Base-by-base conservation (phyloP, 2,329 filamentous ascomycete genomes). In the Aureobasidium sp. region DNA sequence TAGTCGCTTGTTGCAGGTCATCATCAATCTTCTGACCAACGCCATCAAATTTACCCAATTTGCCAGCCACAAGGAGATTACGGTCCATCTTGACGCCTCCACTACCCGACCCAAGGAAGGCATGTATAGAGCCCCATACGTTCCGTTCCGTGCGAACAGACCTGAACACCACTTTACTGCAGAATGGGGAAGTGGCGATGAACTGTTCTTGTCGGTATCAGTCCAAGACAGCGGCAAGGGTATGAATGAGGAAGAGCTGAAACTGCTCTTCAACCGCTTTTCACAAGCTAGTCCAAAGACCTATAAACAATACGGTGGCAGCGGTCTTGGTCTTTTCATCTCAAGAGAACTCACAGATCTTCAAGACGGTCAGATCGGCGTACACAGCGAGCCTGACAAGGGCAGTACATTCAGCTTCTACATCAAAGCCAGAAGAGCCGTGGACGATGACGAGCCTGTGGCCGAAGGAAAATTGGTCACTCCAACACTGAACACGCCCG, bases 381-480 rank as follows among this genome's bases (percentile, higher is more conserved):
- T 88, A 13, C 75, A 77, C 2, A 86, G 84, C 0, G 71, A 78
- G 51, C 79, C 80, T 63, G 84, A 81, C n/a, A 70, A 79, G 10
- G 85, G 85, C 46, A 86, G 83, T 69, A 86, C 81, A 2, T 87
- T 88, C 71, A 83, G 80, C 50, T 87, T 88, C 69, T 88, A 86
- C 68, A 78, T 88, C 70, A 83, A 84, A 68, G 80, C 81, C 59
- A 82, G 81, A 69, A 83, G 79, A 12, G 59, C 51, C 0, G 51
- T 46, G 1, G 62, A 65, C 6, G n/a, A 44, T 7, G 47, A 61
- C 7, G 20, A 39, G 7, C 15, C n/a, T 1, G 3, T 41, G 0
- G 13, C 5, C 20, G 44, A 57, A 13, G 51, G 34, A 8, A 32
- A 3, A 32, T 12, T 34, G 17, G 34, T 26, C 5, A 57, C 60